These are phyloP conservation scores for Populus hybrid DNA, from an alignment of 441 rosid genomes.

Conservation along the genomic window DNA sequence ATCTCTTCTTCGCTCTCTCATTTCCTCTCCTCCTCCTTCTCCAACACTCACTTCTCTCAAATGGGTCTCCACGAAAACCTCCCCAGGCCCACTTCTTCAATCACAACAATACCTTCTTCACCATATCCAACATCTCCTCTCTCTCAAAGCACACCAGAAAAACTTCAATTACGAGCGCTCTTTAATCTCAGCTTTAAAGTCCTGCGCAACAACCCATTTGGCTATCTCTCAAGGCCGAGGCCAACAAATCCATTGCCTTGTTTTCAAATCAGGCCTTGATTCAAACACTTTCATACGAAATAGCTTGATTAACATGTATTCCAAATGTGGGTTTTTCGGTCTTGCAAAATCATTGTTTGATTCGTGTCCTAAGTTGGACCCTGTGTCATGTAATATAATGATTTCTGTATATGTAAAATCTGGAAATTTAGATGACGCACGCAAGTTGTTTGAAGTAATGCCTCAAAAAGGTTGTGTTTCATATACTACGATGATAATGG, in stretches of 20 bases:
- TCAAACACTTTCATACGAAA: conserved; percentile 60
- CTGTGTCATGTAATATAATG: conserved; percentile 69
- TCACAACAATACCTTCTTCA: conserved; percentile 10
- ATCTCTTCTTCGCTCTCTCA: conserved; percentile 8
- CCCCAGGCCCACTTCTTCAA: neutral
- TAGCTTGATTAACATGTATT: conserved; percentile 71
- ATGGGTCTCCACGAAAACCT: conserved; percentile 34
- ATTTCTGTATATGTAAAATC: conserved; percentile 47
- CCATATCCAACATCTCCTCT: conserved; percentile 24
- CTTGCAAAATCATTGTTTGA: conserved; percentile 53
- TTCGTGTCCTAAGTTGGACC: conserved; percentile 31
- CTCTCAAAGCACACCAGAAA: conserved; percentile 4
- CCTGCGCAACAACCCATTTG: conserved; percentile 39
- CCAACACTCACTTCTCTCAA: conserved; percentile 5
- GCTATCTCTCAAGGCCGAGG: conserved; percentile 35
- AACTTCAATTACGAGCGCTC: conserved; percentile 34
- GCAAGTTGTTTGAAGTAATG: conserved; percentile 60
- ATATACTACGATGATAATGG: conserved; percentile 67
- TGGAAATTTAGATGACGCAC: conserved; percentile 51
- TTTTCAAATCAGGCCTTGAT: conserved; percentile 51
- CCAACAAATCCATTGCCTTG: conserved; percentile 48
- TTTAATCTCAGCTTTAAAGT: conserved; percentile 66
- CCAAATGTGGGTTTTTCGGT: conserved; percentile 49
- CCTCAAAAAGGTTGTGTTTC: conserved; percentile 62
- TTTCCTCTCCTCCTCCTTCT: neutral